These are phyloP conservation scores for Phytopythium montanum DNA, from an alignment of 352 stramenopile species.

Conservation along the genomic window DNA sequence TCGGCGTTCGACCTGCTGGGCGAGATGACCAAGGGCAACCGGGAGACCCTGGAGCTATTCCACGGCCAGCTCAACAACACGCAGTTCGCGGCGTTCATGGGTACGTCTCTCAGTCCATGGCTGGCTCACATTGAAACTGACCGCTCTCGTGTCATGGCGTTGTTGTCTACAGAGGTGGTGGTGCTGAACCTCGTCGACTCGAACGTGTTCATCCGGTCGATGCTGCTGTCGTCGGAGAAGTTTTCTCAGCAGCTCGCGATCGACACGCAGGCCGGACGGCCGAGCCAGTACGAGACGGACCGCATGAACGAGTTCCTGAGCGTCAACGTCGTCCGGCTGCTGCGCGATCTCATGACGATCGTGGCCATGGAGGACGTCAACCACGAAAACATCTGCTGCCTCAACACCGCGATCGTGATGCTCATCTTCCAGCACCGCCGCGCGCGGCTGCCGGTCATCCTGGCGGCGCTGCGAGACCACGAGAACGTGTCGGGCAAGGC, in stretches of 20 bases:
- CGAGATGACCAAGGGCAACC: constrained; percentile 95
- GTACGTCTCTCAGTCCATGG: constrained; percentile 22
- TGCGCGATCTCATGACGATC: constrained; percentile 94
- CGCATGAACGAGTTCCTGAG: constrained; percentile 86
- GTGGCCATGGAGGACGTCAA: constrained; percentile 95
- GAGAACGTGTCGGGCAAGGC: constrained; percentile 60
- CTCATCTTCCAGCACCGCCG: constrained; percentile 93
- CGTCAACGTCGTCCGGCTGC: constrained; percentile 83
- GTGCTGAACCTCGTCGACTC: constrained; percentile 94
- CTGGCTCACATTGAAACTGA: constrained; percentile 5
- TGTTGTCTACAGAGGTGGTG: constrained; percentile 73
- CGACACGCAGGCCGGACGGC: constrained; percentile 34
- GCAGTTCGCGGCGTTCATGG: constrained; percentile 91
- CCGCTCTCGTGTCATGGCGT: constrained; percentile 7
- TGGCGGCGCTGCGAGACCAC: constrained; percentile 62
- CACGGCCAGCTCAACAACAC: constrained; percentile 81
- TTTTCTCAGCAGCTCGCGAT: constrained; percentile 37
- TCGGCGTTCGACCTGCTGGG: constrained; percentile 95
- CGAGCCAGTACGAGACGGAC: constrained; percentile 62
- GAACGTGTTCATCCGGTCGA: constrained; percentile 96
- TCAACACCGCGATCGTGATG: constrained; percentile 96
- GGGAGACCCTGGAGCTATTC: constrained; percentile 87
- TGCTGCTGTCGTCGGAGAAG: constrained; percentile 81
- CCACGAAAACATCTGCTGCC: constrained; percentile 97
- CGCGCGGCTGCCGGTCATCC: constrained; percentile 65